A percentile compares a stretch with the other conserved stretches of the same genome.
phyloP scores from a whole-genome alignment of 805 yeast genomes.

The Kluyveromyces starmeri region DNA sequence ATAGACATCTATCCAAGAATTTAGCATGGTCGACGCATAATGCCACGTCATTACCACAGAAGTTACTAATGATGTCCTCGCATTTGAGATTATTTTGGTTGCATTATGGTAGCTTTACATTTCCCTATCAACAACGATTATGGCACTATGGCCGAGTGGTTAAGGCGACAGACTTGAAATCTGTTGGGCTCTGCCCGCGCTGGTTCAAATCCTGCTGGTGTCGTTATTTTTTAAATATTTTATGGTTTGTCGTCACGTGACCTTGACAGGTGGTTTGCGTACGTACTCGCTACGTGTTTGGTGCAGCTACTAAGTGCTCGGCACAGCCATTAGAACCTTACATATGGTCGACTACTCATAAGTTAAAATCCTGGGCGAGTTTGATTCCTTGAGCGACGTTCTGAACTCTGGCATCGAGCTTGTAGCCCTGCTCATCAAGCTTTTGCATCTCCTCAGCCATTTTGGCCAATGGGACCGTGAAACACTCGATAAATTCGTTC shows the following conservation, averaged over 20 bases:
- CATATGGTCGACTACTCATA: conserved; percentile 5
- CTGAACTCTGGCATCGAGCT: conserved; percentile 79
- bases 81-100: too few relatives aligned
- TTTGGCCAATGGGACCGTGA: conserved; percentile 53
- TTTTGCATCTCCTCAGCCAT: conserved; percentile 47
- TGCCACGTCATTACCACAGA: too few relatives aligned
- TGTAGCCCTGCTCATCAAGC: conserved; percentile 57
- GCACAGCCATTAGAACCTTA: too few relatives aligned
- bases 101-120: too few relatives aligned
- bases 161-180: conserved; percentile 42
- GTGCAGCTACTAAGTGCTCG: too few relatives aligned
- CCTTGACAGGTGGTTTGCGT: too few relatives aligned
- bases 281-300: too few relatives aligned
- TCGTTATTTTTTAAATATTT: conserved; percentile 30
- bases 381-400: conserved; percentile 76
- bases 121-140: too few relatives aligned
- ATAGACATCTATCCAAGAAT: too few relatives aligned
- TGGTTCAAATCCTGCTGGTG: conserved; percentile 42
- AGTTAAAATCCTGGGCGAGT: conserved; percentile 37
- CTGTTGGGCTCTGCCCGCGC: conserved; percentile 43
- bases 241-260: too few relatives aligned
- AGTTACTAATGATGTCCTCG: too few relatives aligned
- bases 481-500: conserved; percentile 86
- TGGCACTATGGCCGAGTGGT: conserved; percentile 42
- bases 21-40: too few relatives aligned